These are phyloP conservation scores for Austroboletus eburneus DNA, from an alignment of 768 basidiomycete species.

Conservation along the genomic window DNA sequence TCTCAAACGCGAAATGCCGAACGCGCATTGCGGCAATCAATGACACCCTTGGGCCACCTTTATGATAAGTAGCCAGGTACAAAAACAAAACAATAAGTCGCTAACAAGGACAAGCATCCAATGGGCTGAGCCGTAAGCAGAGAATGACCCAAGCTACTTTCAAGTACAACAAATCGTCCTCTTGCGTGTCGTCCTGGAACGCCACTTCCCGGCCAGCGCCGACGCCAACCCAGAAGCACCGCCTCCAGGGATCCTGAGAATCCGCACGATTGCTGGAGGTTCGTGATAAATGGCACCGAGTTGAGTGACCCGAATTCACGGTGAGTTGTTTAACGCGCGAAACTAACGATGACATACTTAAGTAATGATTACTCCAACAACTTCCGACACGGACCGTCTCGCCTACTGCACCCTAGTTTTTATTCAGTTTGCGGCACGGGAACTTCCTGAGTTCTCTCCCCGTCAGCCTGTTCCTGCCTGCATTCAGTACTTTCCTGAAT, in stretches of 20 bases:
- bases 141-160: too few relatives aligned
- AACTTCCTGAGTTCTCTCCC: slow-evolving; percentile 75
- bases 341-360: too few relatives aligned
- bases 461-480: slow-evolving; percentile 67
- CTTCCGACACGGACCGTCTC: slow-evolving; percentile 95
- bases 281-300: too few relatives aligned
- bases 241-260: slow-evolving; percentile 98
- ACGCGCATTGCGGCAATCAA: too few relatives aligned
- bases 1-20: too few relatives aligned
- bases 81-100: too few relatives aligned
- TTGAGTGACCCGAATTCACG: too few relatives aligned
- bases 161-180: slow-evolving; percentile 92
- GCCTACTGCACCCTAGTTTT: slow-evolving; percentile 96
- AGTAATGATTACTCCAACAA: too few relatives aligned
- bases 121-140: too few relatives aligned
- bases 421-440: slow-evolving; percentile 87
- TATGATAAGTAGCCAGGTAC: too few relatives aligned
- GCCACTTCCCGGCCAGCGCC: slow-evolving; percentile 59
- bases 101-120: too few relatives aligned
- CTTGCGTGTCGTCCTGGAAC: slow-evolving; percentile 80
- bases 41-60: too few relatives aligned
- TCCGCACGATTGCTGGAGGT: slow-evolving; percentile 85
- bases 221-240: slow-evolving; percentile 34
- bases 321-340: not conserved
- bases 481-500: slow-evolving; percentile 93